Base-by-base conservation (phyloP, 345 rosid species). In the Tarenaya hassleriana region DNA sequence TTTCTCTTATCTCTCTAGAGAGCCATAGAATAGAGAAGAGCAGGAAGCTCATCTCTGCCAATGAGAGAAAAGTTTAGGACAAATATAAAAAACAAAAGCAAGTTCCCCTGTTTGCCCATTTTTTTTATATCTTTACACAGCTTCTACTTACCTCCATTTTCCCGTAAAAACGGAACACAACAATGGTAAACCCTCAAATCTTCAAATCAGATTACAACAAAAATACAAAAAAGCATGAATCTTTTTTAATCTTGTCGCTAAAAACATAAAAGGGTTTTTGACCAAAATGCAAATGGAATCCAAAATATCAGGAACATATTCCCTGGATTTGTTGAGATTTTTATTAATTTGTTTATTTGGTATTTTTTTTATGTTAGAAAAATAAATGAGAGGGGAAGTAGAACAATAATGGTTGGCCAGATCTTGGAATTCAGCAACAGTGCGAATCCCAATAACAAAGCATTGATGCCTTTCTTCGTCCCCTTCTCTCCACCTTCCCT, bases 401-500 rank as follows among this genome's bases (percentile, higher is more conserved):
- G 29, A n/a, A 34, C 15, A 35, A 58, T 39, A 56, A 67, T 67
- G 42, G 61, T 64, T 47, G 69, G 66, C n/a, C 71, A 67, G 73
- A 70, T 70, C 74, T 78, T 77, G 88, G 78, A 78, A 72, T 78
- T 83, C 71, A 69, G 72, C 49, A 77, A 72, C 72, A 73, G 81
- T 81, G 82, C 75, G 84, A 72, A 74, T 81, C 91, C 83, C 88
- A 52, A 69, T 72, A 57, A 29, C 40, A 50, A 62, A 64, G 88
- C 81, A 86, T 86, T 70, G 82, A 80, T 80, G 82, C 86, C 75
- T 68, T 76, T 73, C 65, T 65, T 73, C 60, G 74, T 66, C 76
- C 71, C 59, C 52, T 45, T 34, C 61, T 65, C 73, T 65, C 78
- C 68, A 55, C 71, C 77, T 66, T 58, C 44, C 49, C 55, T 56